These are phyloP conservation scores for Penicillium sp. DNA, from an alignment of 2,329 filamentous ascomycete genomes.

Conservation along the genomic window DNA sequence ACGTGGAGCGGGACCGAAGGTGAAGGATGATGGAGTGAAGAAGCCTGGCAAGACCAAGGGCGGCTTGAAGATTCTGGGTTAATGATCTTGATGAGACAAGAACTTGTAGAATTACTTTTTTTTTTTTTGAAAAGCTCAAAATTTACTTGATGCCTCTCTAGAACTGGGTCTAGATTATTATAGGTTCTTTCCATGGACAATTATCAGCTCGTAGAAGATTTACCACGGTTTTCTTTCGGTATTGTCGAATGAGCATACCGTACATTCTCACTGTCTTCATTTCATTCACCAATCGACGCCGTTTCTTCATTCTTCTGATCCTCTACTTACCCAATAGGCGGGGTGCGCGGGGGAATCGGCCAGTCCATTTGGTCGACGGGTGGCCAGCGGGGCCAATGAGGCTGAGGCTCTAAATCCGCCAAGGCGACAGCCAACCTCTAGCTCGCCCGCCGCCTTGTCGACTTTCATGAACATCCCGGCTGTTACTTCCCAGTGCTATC, in stretches of 20 bases:
- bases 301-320: background rate
- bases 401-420: background rate
- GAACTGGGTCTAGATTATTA: background rate
- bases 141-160: background rate
- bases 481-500: background rate
- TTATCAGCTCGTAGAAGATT: background rate
- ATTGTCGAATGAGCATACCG: background rate
- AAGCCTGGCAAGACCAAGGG: constrained; percentile 52
- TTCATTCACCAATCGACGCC: background rate
- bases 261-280: background rate
- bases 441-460: background rate
- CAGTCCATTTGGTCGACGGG: background rate
- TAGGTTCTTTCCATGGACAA: background rate
- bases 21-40: constrained; percentile 50
- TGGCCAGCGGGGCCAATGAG: background rate
- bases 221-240: background rate
- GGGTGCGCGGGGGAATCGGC: background rate
- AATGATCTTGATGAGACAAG: constrained; percentile 16
- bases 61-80: constrained; percentile 50
- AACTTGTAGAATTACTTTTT: background rate
- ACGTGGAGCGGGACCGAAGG: constrained; percentile 44
- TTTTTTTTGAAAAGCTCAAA: background rate
- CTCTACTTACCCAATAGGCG: background rate
- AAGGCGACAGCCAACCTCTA: background rate
- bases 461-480: background rate